Base-by-base conservation (phyloP, 106 monocot species). In the Phalaenopsis aphrodite region DNA sequence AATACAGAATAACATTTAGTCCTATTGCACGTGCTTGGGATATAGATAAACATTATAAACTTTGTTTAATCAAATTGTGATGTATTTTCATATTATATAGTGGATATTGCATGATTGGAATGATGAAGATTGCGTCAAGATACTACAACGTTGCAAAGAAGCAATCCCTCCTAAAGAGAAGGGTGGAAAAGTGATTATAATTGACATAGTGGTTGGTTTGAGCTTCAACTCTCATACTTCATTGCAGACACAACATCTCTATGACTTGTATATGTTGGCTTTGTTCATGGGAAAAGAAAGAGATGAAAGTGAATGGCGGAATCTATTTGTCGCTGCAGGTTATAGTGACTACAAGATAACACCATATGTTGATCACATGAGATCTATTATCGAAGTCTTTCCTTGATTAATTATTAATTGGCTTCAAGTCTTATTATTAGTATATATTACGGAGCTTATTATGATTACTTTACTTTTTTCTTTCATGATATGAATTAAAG, bases 31-130 rank as follows among this genome's bases (percentile, higher is more conserved):
- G 1, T 45, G 43, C 43, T 45, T 45, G 3, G 43, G 6, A 45
- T 6, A 45, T 45, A 45, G 5, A 45, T 4, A 45, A 45, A 4
- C 0, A 45, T 45, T 3, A 45, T 45, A 6, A 45, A 45, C 5
- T 45, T 61, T 5, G 18, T 37, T 10, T 68, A 5, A 37, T 5
- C 18, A 3, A 8, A 10, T 61, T 37, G 3, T 37, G 2, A 2
- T 12, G 18, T 8, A 68, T 68, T 68, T 68, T 68, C 3, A 68
- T 68, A 5, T 68, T 15, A 39, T 68, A 37, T 37, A 82, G 69
- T 82, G 82, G 77, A 68, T 82, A 55, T 68, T 58, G 17, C 82
- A 82, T 55, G 48, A 77, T 19, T 82, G 82, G 82, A 77, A 37
- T 18, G 77, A 82, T 21, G 82, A 82, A 30, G 77, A 76, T 17